phyloP scores from a whole-genome alignment of 192 early-diverging fungal species.

The Umbelopsis ramanniana region DNA sequence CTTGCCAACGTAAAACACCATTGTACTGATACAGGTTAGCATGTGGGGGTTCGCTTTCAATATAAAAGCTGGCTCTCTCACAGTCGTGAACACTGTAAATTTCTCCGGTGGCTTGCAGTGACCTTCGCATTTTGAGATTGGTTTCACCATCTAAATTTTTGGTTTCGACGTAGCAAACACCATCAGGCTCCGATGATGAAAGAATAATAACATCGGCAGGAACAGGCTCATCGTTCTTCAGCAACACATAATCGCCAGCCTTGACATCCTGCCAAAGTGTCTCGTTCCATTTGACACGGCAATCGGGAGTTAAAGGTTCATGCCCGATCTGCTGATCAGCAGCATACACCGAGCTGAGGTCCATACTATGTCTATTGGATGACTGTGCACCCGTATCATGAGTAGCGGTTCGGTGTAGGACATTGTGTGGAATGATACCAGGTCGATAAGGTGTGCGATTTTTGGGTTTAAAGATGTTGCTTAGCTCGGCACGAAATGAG shows the following conservation, averaged over 20 bases:
- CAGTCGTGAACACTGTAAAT: slow-evolving; percentile 61
- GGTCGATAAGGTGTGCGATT: slow-evolving; percentile 36
- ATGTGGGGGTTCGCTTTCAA: slow-evolving; percentile 88
- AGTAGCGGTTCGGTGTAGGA: slow-evolving; percentile 35
- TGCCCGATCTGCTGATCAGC: slow-evolving; percentile 28
- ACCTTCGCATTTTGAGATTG: slow-evolving; percentile 89
- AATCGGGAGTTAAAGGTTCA: slow-evolving; percentile 18
- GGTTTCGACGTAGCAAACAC: slow-evolving; percentile 93
- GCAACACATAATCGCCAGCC: slow-evolving; percentile 88
- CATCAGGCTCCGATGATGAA: slow-evolving; percentile 81
- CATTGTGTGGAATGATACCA: slow-evolving; percentile 51
- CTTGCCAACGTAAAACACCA: slow-evolving; percentile 65
- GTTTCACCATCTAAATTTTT: slow-evolving; percentile 99
- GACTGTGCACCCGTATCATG: background rate
- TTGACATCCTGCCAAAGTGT: slow-evolving; percentile 84
- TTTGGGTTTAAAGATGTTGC: slow-evolving; percentile 34
- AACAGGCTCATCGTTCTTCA: slow-evolving; percentile 83
- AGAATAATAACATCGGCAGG: slow-evolving; percentile 94
- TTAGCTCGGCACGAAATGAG: slow-evolving; percentile 34
- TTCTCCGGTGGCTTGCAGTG: slow-evolving; percentile 63
- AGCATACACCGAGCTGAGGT: background rate
- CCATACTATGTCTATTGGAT: slow-evolving; percentile 1
- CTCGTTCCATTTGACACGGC: slow-evolving; percentile 57
- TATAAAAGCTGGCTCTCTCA: slow-evolving; percentile 60
- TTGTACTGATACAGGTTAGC: slow-evolving; percentile 89